These are phyloP conservation scores for Fusarium tanahbumbuense DNA, from an alignment of 2,329 filamentous ascomycete genomes.

Conservation along the genomic window DNA sequence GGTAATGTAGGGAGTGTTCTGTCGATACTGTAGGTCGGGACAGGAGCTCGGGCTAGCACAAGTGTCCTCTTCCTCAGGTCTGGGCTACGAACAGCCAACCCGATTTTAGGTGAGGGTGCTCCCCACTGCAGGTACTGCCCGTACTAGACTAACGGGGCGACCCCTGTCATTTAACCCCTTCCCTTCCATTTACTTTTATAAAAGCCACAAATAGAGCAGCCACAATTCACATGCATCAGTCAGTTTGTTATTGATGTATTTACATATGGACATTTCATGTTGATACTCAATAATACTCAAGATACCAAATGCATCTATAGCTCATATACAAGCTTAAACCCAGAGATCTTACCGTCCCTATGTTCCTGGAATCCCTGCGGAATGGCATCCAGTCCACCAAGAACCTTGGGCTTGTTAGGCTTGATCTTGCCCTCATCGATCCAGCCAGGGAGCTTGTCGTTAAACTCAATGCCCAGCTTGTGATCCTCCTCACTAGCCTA, in stretches of 20 bases:
- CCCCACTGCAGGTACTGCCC: constrained; percentile 40
- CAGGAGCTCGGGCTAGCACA: constrained; percentile 44
- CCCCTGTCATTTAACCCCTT: constrained; percentile 24
- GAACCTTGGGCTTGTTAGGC: constrained; percentile 49
- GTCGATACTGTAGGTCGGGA: constrained; percentile 25
- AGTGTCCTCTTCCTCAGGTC: constrained; percentile 45
- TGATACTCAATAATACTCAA: background rate
- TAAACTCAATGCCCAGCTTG: constrained; percentile 52
- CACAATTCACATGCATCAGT: background rate
- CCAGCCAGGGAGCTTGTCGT: constrained; percentile 51
- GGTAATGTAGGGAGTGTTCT: constrained; percentile 40
- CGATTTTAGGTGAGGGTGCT: constrained; percentile 44
- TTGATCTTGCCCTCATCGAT: constrained; percentile 51
- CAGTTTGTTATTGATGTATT: background rate
- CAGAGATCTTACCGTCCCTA: constrained; percentile 54
- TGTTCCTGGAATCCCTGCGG: constrained; percentile 52
- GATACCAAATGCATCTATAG: background rate
- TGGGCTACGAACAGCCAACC: constrained; percentile 9
- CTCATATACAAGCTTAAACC: constrained; percentile 55
- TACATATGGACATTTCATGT: background rate
- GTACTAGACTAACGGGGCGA: constrained; percentile 8
- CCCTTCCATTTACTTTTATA: constrained; percentile 4
- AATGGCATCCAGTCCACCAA: constrained; percentile 50
- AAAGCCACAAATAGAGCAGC: constrained; percentile 25
- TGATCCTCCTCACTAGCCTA: constrained; percentile 53